Percentiles rank a stretch among this genome's conserved stretches.
phyloP scores from a whole-genome alignment of 495 filamentous ascomycete species.

The Daldinia loculata region DNA sequence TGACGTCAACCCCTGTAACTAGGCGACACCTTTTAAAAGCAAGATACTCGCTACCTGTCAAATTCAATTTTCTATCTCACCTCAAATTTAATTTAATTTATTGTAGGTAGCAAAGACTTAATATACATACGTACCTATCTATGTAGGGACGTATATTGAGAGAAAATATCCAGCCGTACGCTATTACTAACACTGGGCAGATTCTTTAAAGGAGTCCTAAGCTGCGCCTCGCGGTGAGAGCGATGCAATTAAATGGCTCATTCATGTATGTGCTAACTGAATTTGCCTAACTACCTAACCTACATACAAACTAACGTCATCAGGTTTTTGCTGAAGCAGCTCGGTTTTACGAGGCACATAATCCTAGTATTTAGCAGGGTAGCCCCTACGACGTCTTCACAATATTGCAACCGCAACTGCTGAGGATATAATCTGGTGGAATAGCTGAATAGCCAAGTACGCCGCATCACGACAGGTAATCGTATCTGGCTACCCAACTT shows the following conservation, averaged over 20 bases:
- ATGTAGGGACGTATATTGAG: background rate
- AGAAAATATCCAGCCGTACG: background rate
- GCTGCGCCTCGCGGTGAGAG: conserved; percentile 33
- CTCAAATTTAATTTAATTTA: background rate
- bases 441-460: background rate
- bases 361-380: background rate
- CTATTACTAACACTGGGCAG: background rate
- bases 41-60: no score
- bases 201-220: conserved; percentile 2
- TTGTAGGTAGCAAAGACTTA: background rate
- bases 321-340: conserved; percentile 15
- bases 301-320: conserved; percentile 7
- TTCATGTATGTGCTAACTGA: conserved; percentile 22
- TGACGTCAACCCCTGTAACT: conserved; percentile 37
- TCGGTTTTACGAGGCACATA: conserved; percentile 20
- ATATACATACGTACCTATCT: no score
- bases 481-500: conserved; percentile 1
- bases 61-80: no score
- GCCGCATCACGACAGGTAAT: background rate
- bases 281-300: conserved; percentile 1
- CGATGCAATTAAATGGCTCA: conserved; percentile 23
- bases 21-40: conserved; percentile 12
- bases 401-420: background rate
- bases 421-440: background rate
- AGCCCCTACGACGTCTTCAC: conserved; percentile 1